Evolutionary conservation across 306 rosid species (phyloP).

Genomic region (Echinosophora koreensis): DNA sequence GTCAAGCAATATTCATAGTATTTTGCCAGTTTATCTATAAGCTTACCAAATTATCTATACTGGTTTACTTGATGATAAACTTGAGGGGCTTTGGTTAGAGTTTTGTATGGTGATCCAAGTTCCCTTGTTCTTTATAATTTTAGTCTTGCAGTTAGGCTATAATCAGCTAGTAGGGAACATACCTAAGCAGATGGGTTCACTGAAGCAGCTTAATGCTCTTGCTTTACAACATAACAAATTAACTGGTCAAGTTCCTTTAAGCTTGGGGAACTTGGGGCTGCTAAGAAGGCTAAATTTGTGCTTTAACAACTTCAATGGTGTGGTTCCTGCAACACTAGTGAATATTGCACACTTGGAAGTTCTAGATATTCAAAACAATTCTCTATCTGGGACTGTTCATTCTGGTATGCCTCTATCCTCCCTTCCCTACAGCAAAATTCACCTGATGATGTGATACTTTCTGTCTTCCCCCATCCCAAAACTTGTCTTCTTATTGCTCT

Average conservation of each 20-base stretch:
- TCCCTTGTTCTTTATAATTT: slow-evolving; percentile 16
- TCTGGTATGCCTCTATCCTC: slow-evolving; percentile 60
- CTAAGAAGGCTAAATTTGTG: slow-evolving; percentile 75
- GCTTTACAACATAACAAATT: slow-evolving; percentile 71
- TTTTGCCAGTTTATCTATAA: too few species aligned
- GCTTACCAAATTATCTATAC: background rate
- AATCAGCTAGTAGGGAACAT: slow-evolving; percentile 75
- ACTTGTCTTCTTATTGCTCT: slow-evolving; percentile 14
- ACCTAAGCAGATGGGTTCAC: slow-evolving; percentile 64
- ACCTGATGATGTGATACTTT: background rate
- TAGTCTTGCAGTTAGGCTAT: slow-evolving; percentile 81
- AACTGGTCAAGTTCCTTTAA: slow-evolving; percentile 64
- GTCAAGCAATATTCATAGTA: too few species aligned
- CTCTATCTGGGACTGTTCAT: slow-evolving; percentile 73
- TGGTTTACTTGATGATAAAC: background rate
- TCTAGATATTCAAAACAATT: slow-evolving; percentile 72
- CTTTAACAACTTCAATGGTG: slow-evolving; percentile 68
- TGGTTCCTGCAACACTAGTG: slow-evolving; percentile 64
- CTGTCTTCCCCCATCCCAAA: background rate
- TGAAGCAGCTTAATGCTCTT: slow-evolving; percentile 64
- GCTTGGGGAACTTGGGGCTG: slow-evolving; percentile 59
- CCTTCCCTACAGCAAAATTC: background rate
- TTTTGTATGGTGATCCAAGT: slow-evolving; percentile 37
- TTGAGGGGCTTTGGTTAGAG: slow-evolving; percentile 17
- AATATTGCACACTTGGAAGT: slow-evolving; percentile 54